Base-by-base conservation (phyloP, 306 rosid species). In the Benincasa hispida region DNA sequence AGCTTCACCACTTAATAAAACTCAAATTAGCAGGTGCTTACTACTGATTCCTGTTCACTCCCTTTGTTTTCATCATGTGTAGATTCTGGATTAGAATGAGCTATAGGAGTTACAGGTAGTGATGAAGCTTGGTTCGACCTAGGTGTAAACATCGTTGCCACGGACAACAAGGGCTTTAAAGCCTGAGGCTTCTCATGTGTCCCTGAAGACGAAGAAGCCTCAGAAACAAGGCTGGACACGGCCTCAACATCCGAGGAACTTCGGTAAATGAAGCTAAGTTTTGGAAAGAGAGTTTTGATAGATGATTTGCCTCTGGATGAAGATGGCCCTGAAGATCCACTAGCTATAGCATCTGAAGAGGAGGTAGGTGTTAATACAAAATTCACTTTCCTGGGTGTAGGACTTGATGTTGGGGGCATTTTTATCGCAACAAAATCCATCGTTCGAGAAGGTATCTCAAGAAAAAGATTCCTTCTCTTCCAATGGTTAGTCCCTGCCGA, bases 51-150 rank as follows among this genome's bases (percentile, higher is more conserved):
- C 72, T 80, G 84, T 70, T 89, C 82, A 75, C 85, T 82, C 66
- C 78, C 91, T 56, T 82, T 63, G 79, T 80, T 79, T 85, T 87
- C 96, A 85, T 75, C 83, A 15, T 83, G 87, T 80, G 81, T 78
- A 78, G 88, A 87, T 56, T 91, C 97, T 1, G 80, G 72, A 70
- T 82, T 85, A 51, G 83, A 80, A 69, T 77, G 87, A 42, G 80
- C 87, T 77, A 90, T 27, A 82, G 91, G 96, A 83, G 91, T 91
- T 5, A 86, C 97, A 2, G 99, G 99, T 15, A 95, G 87, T 9
- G 99, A 95, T 19, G 98, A 89, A 2, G 99, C 87, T 75, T 94
- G 85, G 79, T 90, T 90, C 76, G 88, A 87, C 87, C 84, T 85
- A 48, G 96, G 88, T 1, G 90, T 85, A 75, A 94, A 92, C 6